Evolutionary conservation across 352 stramenopile species (phyloP), one percentile per base, ranked within the genome.

Genomic region (Pythium angustatum): DNA sequence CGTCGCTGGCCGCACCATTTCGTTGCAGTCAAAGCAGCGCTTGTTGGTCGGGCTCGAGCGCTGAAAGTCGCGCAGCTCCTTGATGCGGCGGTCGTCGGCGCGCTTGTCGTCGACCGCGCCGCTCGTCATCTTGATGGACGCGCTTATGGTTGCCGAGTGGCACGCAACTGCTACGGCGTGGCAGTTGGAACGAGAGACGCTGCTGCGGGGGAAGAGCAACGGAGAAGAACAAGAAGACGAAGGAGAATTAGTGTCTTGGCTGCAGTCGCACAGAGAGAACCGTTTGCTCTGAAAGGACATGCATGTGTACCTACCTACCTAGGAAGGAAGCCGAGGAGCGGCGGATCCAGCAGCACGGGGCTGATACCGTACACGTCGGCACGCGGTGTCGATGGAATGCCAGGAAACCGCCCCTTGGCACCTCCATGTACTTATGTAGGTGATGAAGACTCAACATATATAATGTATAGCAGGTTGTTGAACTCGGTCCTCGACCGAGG

Each of bases 11-110:
- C 68, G 26, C 31, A 96, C 87, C 87, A 95, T 95, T 57, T 95
- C 88, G 62, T 94, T 94, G 84, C 88, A 96, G 75, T 96, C 85
- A 70, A 96, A 96, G 80, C 88, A 96, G 36, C 83, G 81, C 44
- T 88, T 87, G 58, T 96, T 96, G 53, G 75, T 44, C 15, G 78
- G 71, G 26, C 64, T 85, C 21, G 73, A 72, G 68, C 87, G 85
- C 76, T 95, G 88, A 69, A 95, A 96, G 43, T 93, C 85, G 54
- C 88, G 88, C 60, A 96, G 76, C 56, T 93, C 81, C 57, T 94
- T 91, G 58, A 94, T 82, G 61, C 87, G 80, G 17, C 79, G 79
- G 62, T 96, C 85, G 61, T 96, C 87, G 62, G 86, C 78, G 30
- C 74, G 79, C 78, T 96, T 94, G 58, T 93, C 81, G 50, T 87